Evolutionary conservation across 805 yeast species (phyloP).

Genomic region (Yarrowia sp.): DNA sequence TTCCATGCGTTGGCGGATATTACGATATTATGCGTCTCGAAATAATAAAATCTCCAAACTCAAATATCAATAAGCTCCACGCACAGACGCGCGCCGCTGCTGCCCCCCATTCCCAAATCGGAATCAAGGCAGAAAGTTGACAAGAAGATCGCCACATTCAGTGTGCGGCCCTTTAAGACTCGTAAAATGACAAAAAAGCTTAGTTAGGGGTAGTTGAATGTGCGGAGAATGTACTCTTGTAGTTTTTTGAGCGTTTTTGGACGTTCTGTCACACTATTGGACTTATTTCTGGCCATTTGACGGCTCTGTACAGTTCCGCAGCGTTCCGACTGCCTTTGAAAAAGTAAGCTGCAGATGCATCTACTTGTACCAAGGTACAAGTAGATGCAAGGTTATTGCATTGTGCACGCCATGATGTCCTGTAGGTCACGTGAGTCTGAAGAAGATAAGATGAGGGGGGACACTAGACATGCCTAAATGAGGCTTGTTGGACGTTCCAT

Average conservation of each 20-base stretch:
- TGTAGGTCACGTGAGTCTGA: background rate
- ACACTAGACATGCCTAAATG: background rate
- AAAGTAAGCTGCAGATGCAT: conserved; percentile 2
- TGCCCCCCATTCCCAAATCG: background rate
- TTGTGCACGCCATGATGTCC: background rate
- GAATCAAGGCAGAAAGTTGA: background rate
- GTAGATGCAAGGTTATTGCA: background rate
- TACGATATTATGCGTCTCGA: background rate
- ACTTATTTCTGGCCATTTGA: no score
- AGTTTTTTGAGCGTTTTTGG: no score
- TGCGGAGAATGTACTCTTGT: no score
- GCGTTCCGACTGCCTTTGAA: background rate
- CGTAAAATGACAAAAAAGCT: background rate
- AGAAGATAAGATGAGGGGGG: background rate
- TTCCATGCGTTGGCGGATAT: background rate
- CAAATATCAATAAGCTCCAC: background rate
- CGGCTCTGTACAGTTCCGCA: no score
- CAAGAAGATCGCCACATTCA: background rate
- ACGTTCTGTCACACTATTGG: no score
- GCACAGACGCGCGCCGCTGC: background rate
- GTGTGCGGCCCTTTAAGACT: background rate
- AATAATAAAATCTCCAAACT: background rate
- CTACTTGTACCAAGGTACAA: no score
- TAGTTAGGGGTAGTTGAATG: no score
- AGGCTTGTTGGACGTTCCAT: background rate